Evolutionary conservation across 768 basidiomycete genomes (phyloP).

Genomic region (Macrolepiota dolichaula): DNA sequence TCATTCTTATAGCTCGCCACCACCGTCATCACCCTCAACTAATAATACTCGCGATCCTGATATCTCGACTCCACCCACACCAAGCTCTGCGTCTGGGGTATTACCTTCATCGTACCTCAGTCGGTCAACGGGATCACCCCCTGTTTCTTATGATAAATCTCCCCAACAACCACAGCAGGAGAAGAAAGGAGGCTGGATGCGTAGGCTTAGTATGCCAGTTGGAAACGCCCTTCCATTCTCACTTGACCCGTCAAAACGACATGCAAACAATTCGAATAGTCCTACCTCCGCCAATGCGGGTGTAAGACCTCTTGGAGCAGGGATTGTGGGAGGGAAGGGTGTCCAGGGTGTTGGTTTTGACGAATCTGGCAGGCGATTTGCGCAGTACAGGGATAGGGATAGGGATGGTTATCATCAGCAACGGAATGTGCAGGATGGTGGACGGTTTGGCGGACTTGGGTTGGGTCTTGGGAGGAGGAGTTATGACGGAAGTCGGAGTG

Average conservation of each 20-base stretch:
- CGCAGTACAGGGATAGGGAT: not conserved
- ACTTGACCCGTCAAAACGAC: slow-evolving; percentile 46
- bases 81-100: slow-evolving; percentile 23
- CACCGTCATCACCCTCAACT: slow-evolving; percentile 54
- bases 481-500: slow-evolving; percentile 47
- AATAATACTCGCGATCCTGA: slow-evolving; percentile 52
- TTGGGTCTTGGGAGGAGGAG: slow-evolving; percentile 28
- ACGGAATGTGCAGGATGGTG: slow-evolving; percentile 42
- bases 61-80: slow-evolving; percentile 20
- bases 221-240: slow-evolving; percentile 48
- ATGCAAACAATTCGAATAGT: slow-evolving; percentile 23
- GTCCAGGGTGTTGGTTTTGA: slow-evolving; percentile 16
- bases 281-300: slow-evolving; percentile 18
- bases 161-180: slow-evolving; percentile 1
- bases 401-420: slow-evolving; percentile 9
- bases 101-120: not conserved
- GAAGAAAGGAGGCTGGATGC: slow-evolving; percentile 61
- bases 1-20: slow-evolving; percentile 63
- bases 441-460: slow-evolving; percentile 30
- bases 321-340: slow-evolving; percentile 25
- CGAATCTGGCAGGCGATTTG: not conserved
- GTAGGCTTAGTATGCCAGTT: slow-evolving; percentile 74
- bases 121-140: slow-evolving; percentile 15
- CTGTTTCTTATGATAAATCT: slow-evolving; percentile 42
- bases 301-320: slow-evolving; percentile 3